These are phyloP conservation scores for Stemphylium vesicarium DNA, from an alignment of 2,329 filamentous ascomycete genomes.

Conservation along the genomic window DNA sequence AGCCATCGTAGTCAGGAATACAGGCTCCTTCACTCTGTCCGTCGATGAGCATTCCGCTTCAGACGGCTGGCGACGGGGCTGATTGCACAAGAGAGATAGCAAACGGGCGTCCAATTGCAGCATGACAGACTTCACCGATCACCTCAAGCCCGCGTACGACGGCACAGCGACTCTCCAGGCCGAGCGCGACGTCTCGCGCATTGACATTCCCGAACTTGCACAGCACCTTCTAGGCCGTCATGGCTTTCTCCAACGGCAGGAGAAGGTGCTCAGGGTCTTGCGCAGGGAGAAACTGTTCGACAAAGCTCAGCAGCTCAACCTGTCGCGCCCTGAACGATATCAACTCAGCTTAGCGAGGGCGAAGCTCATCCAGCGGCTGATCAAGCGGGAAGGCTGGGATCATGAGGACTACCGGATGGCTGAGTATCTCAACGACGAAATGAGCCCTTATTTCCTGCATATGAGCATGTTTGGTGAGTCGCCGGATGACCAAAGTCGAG, in stretches of 20 bases:
- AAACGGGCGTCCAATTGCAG: constrained; percentile 8
- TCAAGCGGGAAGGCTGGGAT: constrained; percentile 56
- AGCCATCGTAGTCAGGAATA: constrained; percentile 2
- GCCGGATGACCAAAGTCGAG: background rate
- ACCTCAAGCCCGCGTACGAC: constrained; percentile 55
- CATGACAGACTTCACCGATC: constrained; percentile 59
- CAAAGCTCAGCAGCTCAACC: constrained; percentile 59
- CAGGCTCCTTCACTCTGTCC: constrained; percentile 2
- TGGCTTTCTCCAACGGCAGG: constrained; percentile 57
- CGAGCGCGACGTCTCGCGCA: constrained; percentile 54
- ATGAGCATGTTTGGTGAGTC: constrained; percentile 57
- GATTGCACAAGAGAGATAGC: background rate
- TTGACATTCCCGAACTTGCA: constrained; percentile 54
- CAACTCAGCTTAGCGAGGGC: constrained; percentile 60
- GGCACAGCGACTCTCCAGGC: constrained; percentile 55
- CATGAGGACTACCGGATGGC: constrained; percentile 59
- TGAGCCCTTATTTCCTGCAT: constrained; percentile 60
- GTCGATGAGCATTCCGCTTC: background rate
- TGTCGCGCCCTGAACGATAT: constrained; percentile 60
- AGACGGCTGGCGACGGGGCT: constrained; percentile 10
- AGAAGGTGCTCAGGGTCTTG: constrained; percentile 54
- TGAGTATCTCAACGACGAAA: constrained; percentile 61
- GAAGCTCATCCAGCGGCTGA: constrained; percentile 57
- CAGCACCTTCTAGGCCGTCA: constrained; percentile 55
- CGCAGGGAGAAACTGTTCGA: constrained; percentile 57